phyloP scores from a whole-genome alignment of 352 stramenopile species.

The Pythium monospermum region DNA sequence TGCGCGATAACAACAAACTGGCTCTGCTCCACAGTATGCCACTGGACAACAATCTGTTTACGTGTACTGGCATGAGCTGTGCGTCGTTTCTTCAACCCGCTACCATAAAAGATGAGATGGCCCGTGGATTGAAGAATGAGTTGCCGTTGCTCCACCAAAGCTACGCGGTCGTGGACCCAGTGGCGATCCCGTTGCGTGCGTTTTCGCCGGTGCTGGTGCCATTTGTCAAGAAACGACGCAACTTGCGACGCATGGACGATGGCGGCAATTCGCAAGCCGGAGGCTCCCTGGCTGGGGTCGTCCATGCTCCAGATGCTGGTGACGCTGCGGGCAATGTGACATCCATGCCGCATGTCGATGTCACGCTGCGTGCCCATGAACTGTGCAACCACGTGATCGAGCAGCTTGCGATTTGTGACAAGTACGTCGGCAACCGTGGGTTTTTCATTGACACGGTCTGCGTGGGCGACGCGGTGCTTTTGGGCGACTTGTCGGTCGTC shows the following conservation, averaged over 20 bases:
- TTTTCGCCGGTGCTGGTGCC: constrained; percentile 10
- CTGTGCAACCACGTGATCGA: constrained; percentile 25
- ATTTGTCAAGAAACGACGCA: constrained; percentile 1
- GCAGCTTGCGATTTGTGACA: constrained; percentile 13
- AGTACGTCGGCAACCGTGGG: constrained; percentile 23
- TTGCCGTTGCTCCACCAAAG: constrained; percentile 18
- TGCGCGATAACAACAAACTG: constrained; percentile 18
- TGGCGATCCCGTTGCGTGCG: constrained; percentile 3
- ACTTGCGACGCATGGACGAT: constrained; percentile 6
- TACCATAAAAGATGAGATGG: constrained; percentile 23
- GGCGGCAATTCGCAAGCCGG: not conserved
- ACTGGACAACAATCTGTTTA: constrained; percentile 26
- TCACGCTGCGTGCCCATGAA: constrained; percentile 4
- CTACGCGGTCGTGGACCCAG: constrained; percentile 6
- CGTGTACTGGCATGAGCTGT: constrained; percentile 19
- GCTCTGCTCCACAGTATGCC: constrained; percentile 14
- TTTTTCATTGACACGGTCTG: constrained; percentile 26
- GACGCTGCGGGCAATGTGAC: not conserved
- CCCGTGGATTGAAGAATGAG: constrained; percentile 4
- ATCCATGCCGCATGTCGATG: constrained; percentile 1
- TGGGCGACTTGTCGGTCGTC: constrained; percentile 14
- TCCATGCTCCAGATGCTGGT: not conserved
- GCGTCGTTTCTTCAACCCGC: constrained; percentile 13
- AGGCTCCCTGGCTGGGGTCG: not conserved
- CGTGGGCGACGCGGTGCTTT: constrained; percentile 9